Evolutionary conservation across 2,329 filamentous ascomycete genomes (phyloP).

Genomic region (Waltergamsia citrina): DNA sequence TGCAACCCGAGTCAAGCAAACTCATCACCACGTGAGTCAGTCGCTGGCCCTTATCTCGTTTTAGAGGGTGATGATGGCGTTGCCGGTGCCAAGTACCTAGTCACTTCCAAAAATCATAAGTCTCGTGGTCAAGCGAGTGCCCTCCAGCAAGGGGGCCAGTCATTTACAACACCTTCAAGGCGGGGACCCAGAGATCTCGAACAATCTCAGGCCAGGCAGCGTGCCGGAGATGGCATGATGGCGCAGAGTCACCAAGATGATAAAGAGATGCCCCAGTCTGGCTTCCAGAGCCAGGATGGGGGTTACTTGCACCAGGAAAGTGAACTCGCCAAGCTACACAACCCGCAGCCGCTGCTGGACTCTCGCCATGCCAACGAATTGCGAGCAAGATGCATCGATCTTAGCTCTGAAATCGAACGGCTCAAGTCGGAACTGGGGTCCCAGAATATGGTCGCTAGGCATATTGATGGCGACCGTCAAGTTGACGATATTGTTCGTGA

Average conservation of each 20-base stretch:
- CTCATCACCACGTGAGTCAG: background rate
- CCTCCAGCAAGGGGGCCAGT: background rate
- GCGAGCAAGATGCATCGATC: slow-evolving; percentile 29
- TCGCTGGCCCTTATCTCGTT: background rate
- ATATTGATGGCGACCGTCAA: slow-evolving; percentile 1
- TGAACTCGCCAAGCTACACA: slow-evolving; percentile 12
- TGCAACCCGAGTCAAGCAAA: background rate
- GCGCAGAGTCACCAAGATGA: background rate
- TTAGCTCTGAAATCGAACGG: slow-evolving; percentile 29
- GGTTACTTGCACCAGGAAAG: slow-evolving; percentile 3
- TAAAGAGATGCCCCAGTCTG: background rate
- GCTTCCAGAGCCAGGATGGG: background rate
- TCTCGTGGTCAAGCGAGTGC: background rate
- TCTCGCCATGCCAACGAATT: slow-evolving; percentile 30
- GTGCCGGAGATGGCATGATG: background rate
- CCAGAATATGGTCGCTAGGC: too few species aligned
- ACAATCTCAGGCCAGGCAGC: background rate
- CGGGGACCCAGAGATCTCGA: slow-evolving; percentile 2
- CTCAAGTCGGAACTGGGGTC: slow-evolving; percentile 31
- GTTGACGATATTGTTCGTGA: slow-evolving; percentile 11
- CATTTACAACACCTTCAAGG: slow-evolving; percentile 1
- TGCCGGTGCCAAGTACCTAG: background rate
- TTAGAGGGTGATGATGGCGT: background rate
- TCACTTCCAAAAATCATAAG: background rate
- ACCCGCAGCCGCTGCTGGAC: slow-evolving; percentile 22